Conservation (phyloP, 2,329 filamentous ascomycete species). For the Phyllosticta citriasiana region DNA sequence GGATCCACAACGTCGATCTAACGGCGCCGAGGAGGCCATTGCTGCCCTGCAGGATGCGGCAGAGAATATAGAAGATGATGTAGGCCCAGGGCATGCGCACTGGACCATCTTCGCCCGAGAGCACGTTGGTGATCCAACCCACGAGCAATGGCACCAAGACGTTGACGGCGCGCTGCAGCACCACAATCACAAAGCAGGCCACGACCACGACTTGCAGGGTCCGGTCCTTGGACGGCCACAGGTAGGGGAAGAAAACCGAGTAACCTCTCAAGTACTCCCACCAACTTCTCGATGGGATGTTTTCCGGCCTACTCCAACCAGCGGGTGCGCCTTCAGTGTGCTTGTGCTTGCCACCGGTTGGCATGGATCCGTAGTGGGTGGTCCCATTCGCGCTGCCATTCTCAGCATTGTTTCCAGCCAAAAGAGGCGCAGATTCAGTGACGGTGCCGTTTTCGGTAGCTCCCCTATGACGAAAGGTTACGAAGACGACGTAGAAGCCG, state of each 20-base stretch:
- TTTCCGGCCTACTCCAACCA: conserved; percentile 82
- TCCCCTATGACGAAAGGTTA: conserved; percentile 24
- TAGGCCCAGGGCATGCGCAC: conserved; percentile 58
- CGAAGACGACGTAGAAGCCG: conserved; percentile 49
- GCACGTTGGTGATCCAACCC: conserved; percentile 64
- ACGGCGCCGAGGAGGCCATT: conserved; percentile 79
- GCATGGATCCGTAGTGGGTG: conserved; percentile 45
- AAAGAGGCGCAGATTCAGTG: conserved; percentile 55
- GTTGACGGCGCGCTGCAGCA: conserved; percentile 76
- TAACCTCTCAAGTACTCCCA: conserved; percentile 93
- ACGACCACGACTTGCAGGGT: conserved; percentile 69
- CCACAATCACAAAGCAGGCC: conserved; percentile 69
- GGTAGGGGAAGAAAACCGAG: conserved; percentile 86
- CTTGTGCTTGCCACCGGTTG: conserved; percentile 31
- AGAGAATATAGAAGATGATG: conserved; percentile 67
- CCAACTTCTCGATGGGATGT: conserved; percentile 81
- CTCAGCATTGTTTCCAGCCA: conserved; percentile 39
- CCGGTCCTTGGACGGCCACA: conserved; percentile 80
- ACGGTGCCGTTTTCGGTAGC: conserved; percentile 17
- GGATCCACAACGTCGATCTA: conserved; percentile 84
- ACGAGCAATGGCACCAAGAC: conserved; percentile 76
- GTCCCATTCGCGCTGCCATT: conserved; percentile 40
- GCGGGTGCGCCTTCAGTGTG: conserved; percentile 52
- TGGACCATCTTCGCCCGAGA: conserved; percentile 45
- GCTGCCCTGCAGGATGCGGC: conserved; percentile 74